Evolutionary conservation across 108 stramenopile genomes (phyloP).

Genomic region (Pseudonitzschia multiseries): DNA sequence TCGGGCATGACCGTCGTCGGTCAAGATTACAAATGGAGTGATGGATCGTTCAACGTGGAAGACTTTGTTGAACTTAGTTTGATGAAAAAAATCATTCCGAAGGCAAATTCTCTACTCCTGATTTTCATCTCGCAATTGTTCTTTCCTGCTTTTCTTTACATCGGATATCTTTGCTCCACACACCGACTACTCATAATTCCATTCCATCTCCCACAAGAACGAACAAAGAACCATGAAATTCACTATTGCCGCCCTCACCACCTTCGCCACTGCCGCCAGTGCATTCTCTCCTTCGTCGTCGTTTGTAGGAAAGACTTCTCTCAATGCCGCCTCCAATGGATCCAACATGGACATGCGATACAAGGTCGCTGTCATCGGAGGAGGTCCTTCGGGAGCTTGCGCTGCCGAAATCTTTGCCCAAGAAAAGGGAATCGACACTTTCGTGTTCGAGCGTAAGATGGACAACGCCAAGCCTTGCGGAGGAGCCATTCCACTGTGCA

Average conservation of each 20-base stretch:
- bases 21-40: background rate
- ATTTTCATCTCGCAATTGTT: background rate
- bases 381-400: slow-evolving; percentile 96
- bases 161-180: background rate
- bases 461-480: slow-evolving; percentile 99
- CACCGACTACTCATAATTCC: background rate
- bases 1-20: background rate
- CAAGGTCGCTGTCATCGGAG: slow-evolving; percentile 96
- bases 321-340: slow-evolving; percentile 33
- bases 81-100: background rate
- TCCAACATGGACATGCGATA: slow-evolving; percentile 78
- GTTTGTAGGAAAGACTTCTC: slow-evolving; percentile 48
- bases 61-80: background rate
- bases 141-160: background rate
- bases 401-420: slow-evolving; percentile 97
- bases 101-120: background rate
- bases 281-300: slow-evolving; percentile 59
- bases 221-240: slow-evolving; percentile 54
- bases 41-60: background rate
- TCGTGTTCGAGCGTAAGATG: slow-evolving; percentile 96
- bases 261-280: slow-evolving; percentile 36
- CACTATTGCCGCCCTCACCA: slow-evolving; percentile 40
- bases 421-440: slow-evolving; percentile 91
- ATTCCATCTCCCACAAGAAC: background rate
- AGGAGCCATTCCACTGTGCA: slow-evolving; percentile 98